These are phyloP conservation scores for Dispira parvispora DNA, from an alignment of 192 early-diverging fungal genomes.

Conservation along the genomic window DNA sequence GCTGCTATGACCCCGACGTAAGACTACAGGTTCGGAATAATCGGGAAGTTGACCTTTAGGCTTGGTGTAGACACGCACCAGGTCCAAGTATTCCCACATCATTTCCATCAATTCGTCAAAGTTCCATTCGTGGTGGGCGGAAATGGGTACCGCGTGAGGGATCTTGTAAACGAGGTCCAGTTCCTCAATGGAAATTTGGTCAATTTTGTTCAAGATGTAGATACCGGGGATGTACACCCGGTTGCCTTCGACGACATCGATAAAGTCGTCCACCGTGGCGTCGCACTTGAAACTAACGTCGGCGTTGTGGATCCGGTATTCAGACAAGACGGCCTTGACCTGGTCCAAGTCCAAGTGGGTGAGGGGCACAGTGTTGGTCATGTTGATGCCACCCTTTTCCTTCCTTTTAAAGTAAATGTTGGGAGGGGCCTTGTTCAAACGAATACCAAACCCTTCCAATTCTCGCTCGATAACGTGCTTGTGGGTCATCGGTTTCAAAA, in stretches of 20 bases:
- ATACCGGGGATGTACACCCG: conserved; percentile 90
- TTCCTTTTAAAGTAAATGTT: conserved; percentile 94
- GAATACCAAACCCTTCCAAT: conserved; percentile 94
- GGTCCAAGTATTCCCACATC: conserved; percentile 59
- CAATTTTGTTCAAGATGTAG: conserved; percentile 98
- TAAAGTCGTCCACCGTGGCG: conserved; percentile 85
- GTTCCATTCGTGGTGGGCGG: conserved; percentile 77
- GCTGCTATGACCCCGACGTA: conserved; percentile 44
- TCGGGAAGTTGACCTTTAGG: conserved; percentile 94
- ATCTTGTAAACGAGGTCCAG: conserved; percentile 94
- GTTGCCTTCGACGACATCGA: conserved; percentile 92
- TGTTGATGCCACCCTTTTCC: conserved; percentile 94
- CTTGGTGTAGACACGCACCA: conserved; percentile 76
- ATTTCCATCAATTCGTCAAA: conserved; percentile 91
- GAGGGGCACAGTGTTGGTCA: conserved; percentile 83
- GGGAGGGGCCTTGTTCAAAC: conserved; percentile 91
- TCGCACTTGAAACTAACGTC: conserved; percentile 89
- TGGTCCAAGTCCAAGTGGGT: conserved; percentile 76
- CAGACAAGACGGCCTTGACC: conserved; percentile 84
- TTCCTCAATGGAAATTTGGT: conserved; percentile 92
- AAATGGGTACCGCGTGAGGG: conserved; percentile 78
- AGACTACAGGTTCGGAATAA: conserved; percentile 83
- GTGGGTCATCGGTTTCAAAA: conserved; percentile 89
- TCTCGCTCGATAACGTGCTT: conserved; percentile 92
- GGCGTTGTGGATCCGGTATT: conserved; percentile 95